Evolutionary conservation across 2,329 filamentous ascomycete genomes (phyloP).

Genomic region (Curvularia verruculosa): DNA sequence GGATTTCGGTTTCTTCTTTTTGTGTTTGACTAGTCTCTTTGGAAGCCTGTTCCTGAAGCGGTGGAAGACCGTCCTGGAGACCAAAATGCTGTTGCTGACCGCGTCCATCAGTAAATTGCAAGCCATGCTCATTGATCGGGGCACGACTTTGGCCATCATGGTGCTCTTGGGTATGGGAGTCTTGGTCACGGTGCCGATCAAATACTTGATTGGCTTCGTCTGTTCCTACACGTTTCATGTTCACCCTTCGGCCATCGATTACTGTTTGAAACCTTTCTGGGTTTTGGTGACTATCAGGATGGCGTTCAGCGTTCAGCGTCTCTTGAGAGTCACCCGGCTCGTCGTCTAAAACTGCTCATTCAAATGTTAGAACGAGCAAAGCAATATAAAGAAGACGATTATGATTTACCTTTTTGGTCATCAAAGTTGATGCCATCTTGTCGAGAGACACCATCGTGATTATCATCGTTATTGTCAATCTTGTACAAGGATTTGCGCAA

Average conservation of each 20-base stretch:
- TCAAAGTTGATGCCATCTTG: conserved; percentile 25
- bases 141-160: conserved; percentile 24
- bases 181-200: neutral
- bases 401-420: conserved; percentile 23
- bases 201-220: conserved; percentile 17
- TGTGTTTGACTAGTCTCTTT: conserved; percentile 36
- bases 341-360: conserved; percentile 15
- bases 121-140: conserved; percentile 31
- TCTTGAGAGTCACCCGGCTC: conserved; percentile 25
- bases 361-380: too few species aligned
- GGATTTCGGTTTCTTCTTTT: conserved; percentile 47
- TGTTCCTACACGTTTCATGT: conserved; percentile 20
- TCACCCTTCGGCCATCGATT: conserved; percentile 20
- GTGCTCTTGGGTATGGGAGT: conserved; percentile 1
- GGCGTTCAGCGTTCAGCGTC: conserved; percentile 1
- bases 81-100: conserved; percentile 43
- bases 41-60: conserved; percentile 40
- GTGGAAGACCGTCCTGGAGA: conserved; percentile 54
- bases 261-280: conserved; percentile 22
- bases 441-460: conserved; percentile 24
- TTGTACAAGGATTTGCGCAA: conserved; percentile 49
- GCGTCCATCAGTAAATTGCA: conserved; percentile 19
- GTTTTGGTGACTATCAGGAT: neutral
- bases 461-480: conserved; percentile 21
- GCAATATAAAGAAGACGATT: too few species aligned